Evolutionary conservation across 169 alveolate genomes (phyloP).

Genomic region (Eimeria zaria): DNA sequence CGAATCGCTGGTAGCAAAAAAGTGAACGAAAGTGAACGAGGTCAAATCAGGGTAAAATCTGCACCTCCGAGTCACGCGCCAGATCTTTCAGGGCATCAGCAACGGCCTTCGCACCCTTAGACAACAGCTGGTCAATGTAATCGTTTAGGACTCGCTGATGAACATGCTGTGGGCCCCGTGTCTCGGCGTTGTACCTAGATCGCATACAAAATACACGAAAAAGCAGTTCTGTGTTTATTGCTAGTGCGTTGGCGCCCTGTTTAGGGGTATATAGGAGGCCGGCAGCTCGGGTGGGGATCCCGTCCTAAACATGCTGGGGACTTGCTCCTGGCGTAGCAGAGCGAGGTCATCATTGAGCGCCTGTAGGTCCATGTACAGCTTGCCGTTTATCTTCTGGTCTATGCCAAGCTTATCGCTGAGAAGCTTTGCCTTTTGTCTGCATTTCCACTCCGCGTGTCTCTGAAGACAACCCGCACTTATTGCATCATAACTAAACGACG

Average conservation of each 20-base stretch:
- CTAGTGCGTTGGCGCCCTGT: neutral
- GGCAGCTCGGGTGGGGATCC: neutral
- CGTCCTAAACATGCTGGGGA: neutral
- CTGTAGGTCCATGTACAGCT: constrained; percentile 74
- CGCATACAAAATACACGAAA: neutral
- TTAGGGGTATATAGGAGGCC: neutral
- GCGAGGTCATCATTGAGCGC: constrained; percentile 76
- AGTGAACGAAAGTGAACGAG: neutral
- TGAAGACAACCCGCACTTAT: constrained; percentile 40
- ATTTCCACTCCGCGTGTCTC: constrained; percentile 84
- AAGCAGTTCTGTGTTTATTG: neutral
- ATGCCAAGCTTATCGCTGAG: constrained; percentile 68
- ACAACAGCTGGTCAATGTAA: constrained; percentile 74
- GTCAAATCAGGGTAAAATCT: neutral
- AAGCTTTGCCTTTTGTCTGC: constrained; percentile 45
- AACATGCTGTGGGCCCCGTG: constrained; percentile 80
- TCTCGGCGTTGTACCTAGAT: constrained; percentile 64
- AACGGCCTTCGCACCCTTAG: constrained; percentile 72
- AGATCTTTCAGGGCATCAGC: constrained; percentile 65
- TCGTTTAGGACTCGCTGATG: constrained; percentile 59
- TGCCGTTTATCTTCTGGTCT: constrained; percentile 69
- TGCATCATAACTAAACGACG: neutral
- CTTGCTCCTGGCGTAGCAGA: constrained; percentile 78
- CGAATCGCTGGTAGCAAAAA: neutral
- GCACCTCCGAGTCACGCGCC: constrained; percentile 72